Evolutionary conservation across 768 basidiomycete species (phyloP), one percentile per base, ranked within the genome.

Genomic region (Mycena albidolilacea): DNA sequence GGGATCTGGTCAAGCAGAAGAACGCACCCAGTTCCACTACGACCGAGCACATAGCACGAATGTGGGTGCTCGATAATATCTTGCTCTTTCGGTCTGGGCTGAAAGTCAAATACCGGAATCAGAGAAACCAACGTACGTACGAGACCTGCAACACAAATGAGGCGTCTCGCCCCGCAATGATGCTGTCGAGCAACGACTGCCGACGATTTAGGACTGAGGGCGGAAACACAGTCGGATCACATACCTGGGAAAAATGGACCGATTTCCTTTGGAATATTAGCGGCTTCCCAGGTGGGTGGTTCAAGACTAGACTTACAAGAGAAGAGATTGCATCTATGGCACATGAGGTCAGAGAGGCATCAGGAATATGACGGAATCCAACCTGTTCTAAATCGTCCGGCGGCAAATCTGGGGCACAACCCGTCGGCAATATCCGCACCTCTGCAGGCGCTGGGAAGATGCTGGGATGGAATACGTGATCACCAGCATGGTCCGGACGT

Each of bases 21-120:
- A 3, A 7, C 85, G 14, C 75, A 92, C 93, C 93, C 93, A 0
- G 93, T 94, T 3, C 93, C 93, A 76, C 92, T 93, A 35, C 93
- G 84, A 0, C 93, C 92, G 10, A 92, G 78, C 39, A 93, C 91
- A 77, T 90, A 92, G 72, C 90, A 92, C 0, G 92, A 92, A 7
- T 86, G 82, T 0, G 82, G 82, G 74, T 92, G 87, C 55, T 92
- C 87, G 19, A 92, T 87, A 14, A 93, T 91, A 73, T 81, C 83
- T 75, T 86, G 85, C 76, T 93, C 90, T 58, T 85, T 81, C 0
- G 86, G 79, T 8, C 87, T 87, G 64, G 0, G 52, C 0, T 0
- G 2, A 21, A 44, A 21, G 21, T 61, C 19, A 35, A 14, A 44
- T 43, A n/a, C 11, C 11, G 44, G 62, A 55, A 55, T 10, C 55